Evolutionary conservation across 2,329 filamentous ascomycete genomes (phyloP), one percentile per base, ranked within the genome.

Genomic region (Claviceps sp.): DNA sequence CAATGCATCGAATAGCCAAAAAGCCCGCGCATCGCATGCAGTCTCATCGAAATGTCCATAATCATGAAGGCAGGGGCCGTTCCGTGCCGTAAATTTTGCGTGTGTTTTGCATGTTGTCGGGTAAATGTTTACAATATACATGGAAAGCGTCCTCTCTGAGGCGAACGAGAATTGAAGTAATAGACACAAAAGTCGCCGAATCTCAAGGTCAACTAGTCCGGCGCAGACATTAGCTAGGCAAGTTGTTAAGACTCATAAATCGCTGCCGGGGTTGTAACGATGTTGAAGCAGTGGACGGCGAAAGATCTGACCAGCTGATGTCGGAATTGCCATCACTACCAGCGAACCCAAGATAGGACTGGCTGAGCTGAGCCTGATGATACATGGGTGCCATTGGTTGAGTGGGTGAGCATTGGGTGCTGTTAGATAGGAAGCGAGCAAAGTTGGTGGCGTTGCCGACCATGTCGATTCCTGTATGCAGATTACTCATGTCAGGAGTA

Each of bases 271-370:
- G 56, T 56, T 51, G 61, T 52, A 65, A 62, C 10, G 60, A 62
- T 3, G 66, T 62, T 13, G 68, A 69, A 2, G 64, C 59, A 46
- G 62, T 57, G 6, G 65, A 62, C 26, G 68, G 51, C 1, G 71
- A 68, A 39, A 72, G 68, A 43, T 72, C 68, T 5, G 76, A 70
- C 69, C 77, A 79, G 57, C 73, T 72, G 59, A 75, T 78, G 55
- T 79, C 75, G 16, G 71, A 34, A 44, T 50, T 50, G 30, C 16
- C 61, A 42, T 71, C 73, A 34, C 59, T 64, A 38, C 61, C 64
- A 51, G 65, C 64, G 50, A 62, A 66, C 30, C 59, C 62, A 50
- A 69, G 70, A 48, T 73, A 75, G 10, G 64, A 60, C 10, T 70
- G 65, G 1, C 69, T 68, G 60, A 77, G 68, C 50, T 67, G 66